Evolutionary conservation across 257 asterid genomes (phyloP), one percentile per base, ranked within the genome.

Genomic region (Rubia yunnanensis): DNA sequence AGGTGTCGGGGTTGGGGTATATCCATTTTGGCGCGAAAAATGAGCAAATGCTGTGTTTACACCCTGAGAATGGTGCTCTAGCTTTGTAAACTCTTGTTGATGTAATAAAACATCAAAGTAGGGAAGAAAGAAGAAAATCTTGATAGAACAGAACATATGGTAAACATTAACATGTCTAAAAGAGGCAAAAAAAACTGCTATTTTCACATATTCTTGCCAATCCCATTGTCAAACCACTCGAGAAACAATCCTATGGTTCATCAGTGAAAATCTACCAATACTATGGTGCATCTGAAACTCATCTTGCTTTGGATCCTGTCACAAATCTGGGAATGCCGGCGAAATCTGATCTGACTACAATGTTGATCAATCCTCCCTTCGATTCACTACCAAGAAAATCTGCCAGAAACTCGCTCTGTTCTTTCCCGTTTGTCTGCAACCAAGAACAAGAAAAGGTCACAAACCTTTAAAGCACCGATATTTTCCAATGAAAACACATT

Each of bases 351-450:
- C 70, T 32, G 44, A 84, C 79, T 74, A 74, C 79, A 46, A 85
- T 71, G 67, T 74, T 50, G 36, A 49, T 65, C 80, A 90, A 88
- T 77, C 79, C 76, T 23, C 89, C 88, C 70, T 81, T 70, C 61
- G 68, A 64, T 77, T 78, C 62, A 10, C 73, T 77, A 28, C 73
- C 77, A 77, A 86, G 69, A 80, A 83, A 80, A 23, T 82, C 82
- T 62, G 70, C 83, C 6, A 94, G 82, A 69, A 57, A 76, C 60
- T 77, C 76, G 82, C 96, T 75, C 78, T 88, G 99, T 36, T 54
- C 64, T 55, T 83, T 92, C 44, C 96, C 97, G 66, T 94, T 94
- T 5, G 99, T 94, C 99, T 92, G 86, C 3, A 81, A 77, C 41
- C 53, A 74, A 64, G 55, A 53, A 61, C 63, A 41, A 66, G n/a